phyloP scores from a whole-genome alignment of 2,329 filamentous ascomycete genomes.

The Talaromyces albobiverticillius region DNA sequence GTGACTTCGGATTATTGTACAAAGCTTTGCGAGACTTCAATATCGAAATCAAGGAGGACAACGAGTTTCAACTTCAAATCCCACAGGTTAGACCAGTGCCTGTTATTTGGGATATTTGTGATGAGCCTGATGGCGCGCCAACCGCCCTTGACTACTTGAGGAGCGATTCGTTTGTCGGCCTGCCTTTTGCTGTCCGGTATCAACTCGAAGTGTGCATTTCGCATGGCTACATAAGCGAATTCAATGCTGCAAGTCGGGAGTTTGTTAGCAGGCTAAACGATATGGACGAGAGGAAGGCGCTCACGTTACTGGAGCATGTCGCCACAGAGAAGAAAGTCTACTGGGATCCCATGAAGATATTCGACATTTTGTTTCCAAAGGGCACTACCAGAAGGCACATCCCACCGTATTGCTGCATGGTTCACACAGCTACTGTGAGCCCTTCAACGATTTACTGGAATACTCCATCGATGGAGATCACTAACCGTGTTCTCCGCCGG shows the following conservation, averaged over 20 bases:
- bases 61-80: constrained; percentile 57
- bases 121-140: constrained; percentile 26
- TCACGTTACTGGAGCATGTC: constrained; percentile 70
- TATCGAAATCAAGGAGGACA: constrained; percentile 46
- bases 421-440: constrained; percentile 76
- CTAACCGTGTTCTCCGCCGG: constrained; percentile 79
- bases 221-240: constrained; percentile 70
- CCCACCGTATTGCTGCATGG: constrained; percentile 69
- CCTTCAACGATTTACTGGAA: constrained; percentile 78
- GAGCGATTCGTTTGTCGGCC: constrained; percentile 34
- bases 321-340: constrained; percentile 61
- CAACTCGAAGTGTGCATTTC: constrained; percentile 94
- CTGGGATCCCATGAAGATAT: constrained; percentile 70
- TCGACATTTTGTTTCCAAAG: constrained; percentile 50
- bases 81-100: constrained; percentile 8
- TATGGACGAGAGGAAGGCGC: constrained; percentile 55
- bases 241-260: constrained; percentile 59
- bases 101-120: constrained; percentile 41
- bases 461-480: constrained; percentile 77
- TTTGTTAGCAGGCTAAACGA: constrained; percentile 64
- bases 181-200: constrained; percentile 75
- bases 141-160: constrained; percentile 34
- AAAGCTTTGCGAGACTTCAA: constrained; percentile 70
- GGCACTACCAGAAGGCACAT: constrained; percentile 53
- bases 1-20: constrained; percentile 45